Evolutionary conservation across 805 yeast genomes (phyloP), one percentile per base, ranked within the genome.

Genomic region (Schwanniomyces yamadae): DNA sequence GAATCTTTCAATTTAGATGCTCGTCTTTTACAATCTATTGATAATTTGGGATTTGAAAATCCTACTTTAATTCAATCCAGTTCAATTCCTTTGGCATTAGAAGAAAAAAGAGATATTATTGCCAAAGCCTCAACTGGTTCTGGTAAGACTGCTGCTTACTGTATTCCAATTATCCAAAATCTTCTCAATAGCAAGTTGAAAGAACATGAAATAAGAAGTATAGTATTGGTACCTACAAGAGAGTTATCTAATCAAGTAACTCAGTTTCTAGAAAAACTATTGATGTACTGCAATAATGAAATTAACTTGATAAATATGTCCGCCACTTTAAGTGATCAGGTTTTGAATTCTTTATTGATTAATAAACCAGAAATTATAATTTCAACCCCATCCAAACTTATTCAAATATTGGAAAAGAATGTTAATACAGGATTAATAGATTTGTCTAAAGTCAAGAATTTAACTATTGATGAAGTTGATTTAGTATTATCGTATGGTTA

Each of bases 101-200:
- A 87, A 45, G 93, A 91, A 48, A 85, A 83, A 55, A 82, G 89
- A 65, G 97, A 91, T 57, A 84, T 91, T 45, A 83, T 91, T 31
- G 97, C 97, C 24, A 82, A 85, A 55, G 96, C 98, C 5, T 80
- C 87, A 17, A 91, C 99, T 0, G 99, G 99, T 4, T 84, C 96
- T 6, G 98, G 98, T 46, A 91, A 91, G 61, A 91, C 98, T 0
- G 85, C 87, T 8, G 95, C 97, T 1, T 91, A 91, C 56, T 63
- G 83, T 44, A 75, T 91, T 32, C 99, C 99, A 5, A 82, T 93
- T 12, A 59, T 93, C 26, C 95, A 93, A 58, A 74, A 80, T 26
- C 75, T 93, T 26, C 66, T 91, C 40, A 64, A 69, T 15, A 66
- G 64, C 3, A 51, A 44, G 63, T 49, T 40, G 57, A 49, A 40